A percentile compares a stretch with the other conserved stretches of the same genome.
Evolutionary conservation across 2,329 filamentous ascomycete species (phyloP).

Genomic region (Herpotrichia juniperi): DNA sequence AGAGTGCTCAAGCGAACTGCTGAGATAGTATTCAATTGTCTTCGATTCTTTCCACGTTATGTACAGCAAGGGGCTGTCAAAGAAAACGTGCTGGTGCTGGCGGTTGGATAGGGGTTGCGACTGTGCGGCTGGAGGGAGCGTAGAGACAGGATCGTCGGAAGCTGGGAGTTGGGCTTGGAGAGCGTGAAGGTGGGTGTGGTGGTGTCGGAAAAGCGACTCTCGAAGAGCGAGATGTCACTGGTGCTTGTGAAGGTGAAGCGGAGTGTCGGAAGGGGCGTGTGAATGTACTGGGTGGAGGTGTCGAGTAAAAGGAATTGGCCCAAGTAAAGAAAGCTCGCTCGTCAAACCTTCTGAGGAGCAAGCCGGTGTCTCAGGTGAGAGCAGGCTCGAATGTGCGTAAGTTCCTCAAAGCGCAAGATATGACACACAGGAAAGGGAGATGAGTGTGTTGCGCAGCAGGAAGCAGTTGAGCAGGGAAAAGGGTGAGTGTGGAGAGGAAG

Average conservation of each 20-base stretch:
- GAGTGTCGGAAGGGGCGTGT: slow-evolving; percentile 32
- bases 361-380: slow-evolving; percentile 28
- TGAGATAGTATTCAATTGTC: slow-evolving; percentile 45
- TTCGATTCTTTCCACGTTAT: slow-evolving; percentile 58
- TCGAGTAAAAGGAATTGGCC: slow-evolving; percentile 39
- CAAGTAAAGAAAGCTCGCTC: slow-evolving; percentile 46
- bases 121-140: slow-evolving; percentile 35
- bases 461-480: slow-evolving; percentile 13
- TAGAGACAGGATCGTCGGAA: slow-evolving; percentile 42
- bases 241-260: slow-evolving; percentile 40
- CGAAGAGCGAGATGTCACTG: slow-evolving; percentile 32
- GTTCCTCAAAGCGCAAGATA: slow-evolving; percentile 24
- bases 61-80: slow-evolving; percentile 79
- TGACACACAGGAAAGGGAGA: slow-evolving; percentile 20
- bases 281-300: slow-evolving; percentile 28
- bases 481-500: slow-evolving; percentile 14
- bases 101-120: slow-evolving; percentile 28
- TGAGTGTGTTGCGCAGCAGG: slow-evolving; percentile 2
- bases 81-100: slow-evolving; percentile 89
- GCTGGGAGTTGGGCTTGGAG: slow-evolving; percentile 35
- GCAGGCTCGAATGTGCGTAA: slow-evolving; percentile 21
- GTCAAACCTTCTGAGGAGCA: slow-evolving; percentile 46
- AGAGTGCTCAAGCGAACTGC: slow-evolving; percentile 32
- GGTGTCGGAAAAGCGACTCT: slow-evolving; percentile 33
- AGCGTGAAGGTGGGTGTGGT: slow-evolving; percentile 34